Percentiles rank a stretch among this genome's conserved stretches.
phyloP scores from a whole-genome alignment of 2,329 filamentous ascomycete genomes.

The Pestalotiopsis sp. region DNA sequence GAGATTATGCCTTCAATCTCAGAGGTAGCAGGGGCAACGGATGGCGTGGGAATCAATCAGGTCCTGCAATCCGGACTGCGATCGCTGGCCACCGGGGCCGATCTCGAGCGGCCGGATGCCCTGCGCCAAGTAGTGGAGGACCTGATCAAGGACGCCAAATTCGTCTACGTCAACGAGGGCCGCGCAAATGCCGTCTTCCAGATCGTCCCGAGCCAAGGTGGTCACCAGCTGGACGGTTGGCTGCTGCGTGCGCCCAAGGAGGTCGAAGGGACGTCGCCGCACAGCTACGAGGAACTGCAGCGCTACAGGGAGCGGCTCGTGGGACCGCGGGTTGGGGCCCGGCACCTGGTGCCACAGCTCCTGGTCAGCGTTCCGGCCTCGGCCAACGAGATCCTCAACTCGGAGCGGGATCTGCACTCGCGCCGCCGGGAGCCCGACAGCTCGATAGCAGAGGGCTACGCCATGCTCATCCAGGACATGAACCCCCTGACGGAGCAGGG shows the following conservation, averaged over 20 bases:
- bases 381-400: conserved; percentile 56
- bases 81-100: neutral
- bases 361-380: conserved; percentile 25
- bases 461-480: conserved; percentile 77
- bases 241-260: conserved; percentile 65
- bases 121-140: neutral
- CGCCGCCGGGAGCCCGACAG: conserved; percentile 9
- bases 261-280: conserved; percentile 44
- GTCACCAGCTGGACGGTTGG: conserved; percentile 39
- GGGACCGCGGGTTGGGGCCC: conserved; percentile 40
- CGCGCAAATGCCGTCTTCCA: conserved; percentile 77
- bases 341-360: conserved; percentile 32
- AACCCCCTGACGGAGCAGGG: conserved; percentile 38
- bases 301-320: conserved; percentile 58
- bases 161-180: conserved; percentile 63
- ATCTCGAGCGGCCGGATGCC: neutral
- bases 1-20: neutral
- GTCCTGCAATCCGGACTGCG: neutral
- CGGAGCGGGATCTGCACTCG: conserved; percentile 49
- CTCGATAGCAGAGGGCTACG: conserved; percentile 59
- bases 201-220: conserved; percentile 41
- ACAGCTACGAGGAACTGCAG: conserved; percentile 43
- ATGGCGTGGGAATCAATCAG: neutral
- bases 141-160: conserved; percentile 21
- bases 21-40: neutral